Base-by-base conservation (phyloP, 345 rosid species). In the Noccaea caerulescens region DNA sequence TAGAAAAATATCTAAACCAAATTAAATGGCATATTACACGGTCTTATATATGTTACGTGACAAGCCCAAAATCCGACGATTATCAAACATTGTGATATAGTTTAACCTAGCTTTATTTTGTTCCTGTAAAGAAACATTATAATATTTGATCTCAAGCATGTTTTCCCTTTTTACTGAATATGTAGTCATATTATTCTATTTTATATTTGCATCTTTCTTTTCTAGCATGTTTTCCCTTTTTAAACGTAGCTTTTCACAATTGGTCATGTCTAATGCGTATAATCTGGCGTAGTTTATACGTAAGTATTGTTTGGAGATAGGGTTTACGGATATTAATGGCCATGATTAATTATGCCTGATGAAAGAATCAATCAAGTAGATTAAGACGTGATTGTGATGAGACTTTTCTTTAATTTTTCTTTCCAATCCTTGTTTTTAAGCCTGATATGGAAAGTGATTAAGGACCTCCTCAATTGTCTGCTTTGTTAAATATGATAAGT, bases 381-480 rank as follows among this genome's bases (percentile, higher is more conserved):
- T 59, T 37, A 75, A 68, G 73, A 75, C 69, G 23, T 61, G 63
- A 53, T 44, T 75, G 57, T 68, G 73, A 47, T 75, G 58, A 68
- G 73, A 75, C 73, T 67, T 75, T 75, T 50, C 73, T 75, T 68
- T 75, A 61, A 8, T 53, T 41, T 68, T 37, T 60, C 73, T 75
- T 75, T 68, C 36, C 30, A 54, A 27, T 52, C 5, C 7, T 76
- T 69, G 75, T 69, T 33, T 62, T 63, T 4, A 69, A 69, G 75
- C 75, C 63, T 9, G 33, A 69, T 45, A 36, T 27, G 52, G 79
- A 45, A 76, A 69, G 75, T 76, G 66, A 69, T 69, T 76, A 69
- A 69, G 71, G 71, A 63, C 79, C 79, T 64, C 75, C 32, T 38
- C 59, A 69, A 62, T 76, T 69, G 65, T 69, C 39, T 69, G 74